Base-by-base conservation (phyloP, 805 yeast species). In the Metahyphopichia silvanorum region DNA sequence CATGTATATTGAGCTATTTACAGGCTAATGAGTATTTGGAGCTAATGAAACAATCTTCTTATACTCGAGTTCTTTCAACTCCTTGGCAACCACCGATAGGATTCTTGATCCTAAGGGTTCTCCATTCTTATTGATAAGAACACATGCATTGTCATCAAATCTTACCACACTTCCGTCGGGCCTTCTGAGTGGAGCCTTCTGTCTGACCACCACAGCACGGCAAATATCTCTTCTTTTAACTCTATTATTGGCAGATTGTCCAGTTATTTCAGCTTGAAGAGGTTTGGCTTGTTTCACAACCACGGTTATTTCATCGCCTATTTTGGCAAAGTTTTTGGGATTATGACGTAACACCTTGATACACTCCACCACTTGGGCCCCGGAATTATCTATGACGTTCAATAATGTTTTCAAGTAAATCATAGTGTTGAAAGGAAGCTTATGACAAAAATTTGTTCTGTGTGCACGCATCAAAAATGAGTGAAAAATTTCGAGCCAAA, bases 71-170 rank as follows among this genome's bases (percentile, higher is more conserved):
- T 83, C 86, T 65, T 80, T 81, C 39, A 93, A 71, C 59, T 91
- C 97, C 58, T 85, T 84, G 16, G 96, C 95, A 16, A 91, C 96
- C 29, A 85, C 93, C 25, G 89, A 79, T 20, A 84, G 72, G 39
- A 93, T 86, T 74, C 98, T 84, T 16, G 96, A 84, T 12, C 98
- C 98, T 32, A 93, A 71, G 7, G 97, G 96, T 53, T 93, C 98
- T 18, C 86, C 83, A 51, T 81, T 84, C 63, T 91, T 91, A 66
- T 93, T 89, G 41, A 91, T 77, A 51, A 93, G 72, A 21, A 93
- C 98, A 66, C 98, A 89, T 1, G 98, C 98, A 58, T 91, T 93
- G 62, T 93, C 98, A 56, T 89, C 96, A 56, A 93, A 93, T 46
- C 84, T 70, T 18, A 93, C 74, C 15, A 78, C 78, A 2, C 95